Conservation (phyloP, 2,329 filamentous ascomycete species). For the Parastagonospora avenae region DNA sequence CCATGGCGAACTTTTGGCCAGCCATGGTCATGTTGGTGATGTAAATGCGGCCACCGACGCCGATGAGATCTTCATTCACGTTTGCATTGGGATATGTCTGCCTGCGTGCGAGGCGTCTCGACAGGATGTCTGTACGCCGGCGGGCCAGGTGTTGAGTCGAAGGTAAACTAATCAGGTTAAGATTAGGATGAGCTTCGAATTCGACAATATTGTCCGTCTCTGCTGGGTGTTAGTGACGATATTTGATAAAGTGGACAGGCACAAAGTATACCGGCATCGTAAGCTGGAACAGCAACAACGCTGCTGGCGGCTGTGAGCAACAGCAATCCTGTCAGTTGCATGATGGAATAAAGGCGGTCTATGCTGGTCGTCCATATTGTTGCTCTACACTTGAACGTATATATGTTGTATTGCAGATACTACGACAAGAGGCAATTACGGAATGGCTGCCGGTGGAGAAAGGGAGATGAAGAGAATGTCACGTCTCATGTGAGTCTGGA, state of each 20-base stretch:
- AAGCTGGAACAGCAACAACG: not conserved
- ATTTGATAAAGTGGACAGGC: not conserved
- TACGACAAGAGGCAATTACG: no score
- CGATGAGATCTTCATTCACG: slow-evolving; percentile 23
- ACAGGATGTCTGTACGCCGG: slow-evolving; percentile 4
- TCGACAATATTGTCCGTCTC: slow-evolving; percentile 16
- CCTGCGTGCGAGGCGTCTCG: not conserved
- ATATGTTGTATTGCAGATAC: no score
- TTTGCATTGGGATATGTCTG: not conserved
- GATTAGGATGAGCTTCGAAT: slow-evolving; percentile 6
- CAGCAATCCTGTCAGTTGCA: no score
- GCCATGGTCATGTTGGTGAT: slow-evolving; percentile 33
- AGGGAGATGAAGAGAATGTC: no score
- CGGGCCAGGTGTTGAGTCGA: slow-evolving; percentile 16
- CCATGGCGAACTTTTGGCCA: slow-evolving; percentile 20
- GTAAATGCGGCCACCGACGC: slow-evolving; percentile 35
- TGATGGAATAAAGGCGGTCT: no score
- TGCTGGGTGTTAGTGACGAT: slow-evolving; percentile 1
- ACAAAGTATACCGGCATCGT: not conserved
- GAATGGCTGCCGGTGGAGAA: no score
- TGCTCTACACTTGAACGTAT: no score
- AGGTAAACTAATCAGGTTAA: slow-evolving; percentile 6
- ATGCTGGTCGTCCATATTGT: no score
- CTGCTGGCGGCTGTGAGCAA: no score
- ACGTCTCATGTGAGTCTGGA: no score